Conservation (phyloP, 2,329 filamentous ascomycete species). For the Calonectria multiphialidica region DNA sequence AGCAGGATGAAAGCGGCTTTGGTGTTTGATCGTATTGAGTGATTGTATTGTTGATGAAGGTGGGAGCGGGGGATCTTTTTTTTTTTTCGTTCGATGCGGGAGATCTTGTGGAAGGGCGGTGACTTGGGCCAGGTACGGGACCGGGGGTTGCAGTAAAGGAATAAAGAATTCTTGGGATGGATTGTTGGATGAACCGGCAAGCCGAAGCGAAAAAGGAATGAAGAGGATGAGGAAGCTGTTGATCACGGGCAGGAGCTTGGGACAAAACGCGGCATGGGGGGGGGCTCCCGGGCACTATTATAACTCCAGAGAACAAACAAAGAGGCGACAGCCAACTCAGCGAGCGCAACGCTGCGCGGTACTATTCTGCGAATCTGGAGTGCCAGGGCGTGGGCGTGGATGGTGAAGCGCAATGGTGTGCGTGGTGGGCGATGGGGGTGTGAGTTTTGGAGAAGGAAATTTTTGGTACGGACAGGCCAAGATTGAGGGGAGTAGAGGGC, state of each 20-base stretch:
- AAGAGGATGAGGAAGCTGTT: slow-evolving; percentile 28
- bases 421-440: slow-evolving; percentile 10
- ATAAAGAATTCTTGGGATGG: slow-evolving; percentile 16
- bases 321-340: slow-evolving; percentile 35
- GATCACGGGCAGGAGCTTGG: slow-evolving; percentile 45
- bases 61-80: slow-evolving; percentile 35
- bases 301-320: slow-evolving; percentile 32
- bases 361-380: slow-evolving; percentile 11
- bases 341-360: slow-evolving; percentile 25
- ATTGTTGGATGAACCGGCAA: slow-evolving; percentile 27
- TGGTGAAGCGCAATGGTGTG: background rate
- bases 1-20: background rate
- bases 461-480: background rate
- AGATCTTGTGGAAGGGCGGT: slow-evolving; percentile 41
- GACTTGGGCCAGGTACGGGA: slow-evolving; percentile 42
- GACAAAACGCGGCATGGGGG: slow-evolving; percentile 31
- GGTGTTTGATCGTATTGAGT: background rate
- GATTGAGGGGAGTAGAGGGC: background rate
- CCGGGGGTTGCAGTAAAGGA: slow-evolving; percentile 30
- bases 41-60: slow-evolving; percentile 16
- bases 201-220: slow-evolving; percentile 23
- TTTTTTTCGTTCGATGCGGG: slow-evolving; percentile 39
- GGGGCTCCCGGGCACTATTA: slow-evolving; percentile 28
- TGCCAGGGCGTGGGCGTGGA: slow-evolving; percentile 17
- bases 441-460: slow-evolving; percentile 1